phyloP scores from a whole-genome alignment of 2,329 filamentous ascomycete genomes.

The Fusarium virguliforme region DNA sequence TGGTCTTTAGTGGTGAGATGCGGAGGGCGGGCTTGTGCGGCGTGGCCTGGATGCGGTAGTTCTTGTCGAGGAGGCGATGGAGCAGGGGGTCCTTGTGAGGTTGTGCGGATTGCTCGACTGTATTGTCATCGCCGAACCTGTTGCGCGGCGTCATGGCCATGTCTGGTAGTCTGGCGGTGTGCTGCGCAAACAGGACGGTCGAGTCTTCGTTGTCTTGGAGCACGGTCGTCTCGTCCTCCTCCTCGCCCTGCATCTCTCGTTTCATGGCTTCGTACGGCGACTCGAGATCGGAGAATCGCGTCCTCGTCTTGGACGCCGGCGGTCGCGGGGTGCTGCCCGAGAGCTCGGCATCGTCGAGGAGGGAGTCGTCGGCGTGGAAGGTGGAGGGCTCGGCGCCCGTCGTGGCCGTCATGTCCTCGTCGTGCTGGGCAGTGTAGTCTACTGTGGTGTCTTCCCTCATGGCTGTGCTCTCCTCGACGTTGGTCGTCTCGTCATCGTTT shows the following conservation, averaged over 20 bases:
- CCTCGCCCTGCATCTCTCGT: slow-evolving; percentile 73
- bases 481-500: slow-evolving; percentile 74
- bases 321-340: slow-evolving; percentile 79
- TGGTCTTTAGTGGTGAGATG: slow-evolving; percentile 64
- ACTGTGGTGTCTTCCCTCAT: slow-evolving; percentile 71
- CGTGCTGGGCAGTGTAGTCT: slow-evolving; percentile 63
- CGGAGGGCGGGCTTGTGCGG: slow-evolving; percentile 74
- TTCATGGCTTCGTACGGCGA: slow-evolving; percentile 85
- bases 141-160: slow-evolving; percentile 76
- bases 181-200: slow-evolving; percentile 67
- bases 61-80: slow-evolving; percentile 95
- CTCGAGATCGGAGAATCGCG: slow-evolving; percentile 76
- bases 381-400: slow-evolving; percentile 55
- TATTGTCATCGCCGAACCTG: slow-evolving; percentile 56
- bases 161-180: slow-evolving; percentile 71
- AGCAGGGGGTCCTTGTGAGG: slow-evolving; percentile 81
- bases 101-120: slow-evolving; percentile 56
- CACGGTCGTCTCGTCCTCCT: slow-evolving; percentile 57
- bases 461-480: slow-evolving; percentile 67
- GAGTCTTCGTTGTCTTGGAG: slow-evolving; percentile 62
- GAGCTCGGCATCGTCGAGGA: slow-evolving; percentile 76
- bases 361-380: slow-evolving; percentile 72
- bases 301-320: slow-evolving; percentile 66
- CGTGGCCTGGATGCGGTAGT: slow-evolving; percentile 93
- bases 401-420: slow-evolving; percentile 59